Conservation (phyloP, 768 basidiomycete genomes). For the Piloderma croceum region DNA sequence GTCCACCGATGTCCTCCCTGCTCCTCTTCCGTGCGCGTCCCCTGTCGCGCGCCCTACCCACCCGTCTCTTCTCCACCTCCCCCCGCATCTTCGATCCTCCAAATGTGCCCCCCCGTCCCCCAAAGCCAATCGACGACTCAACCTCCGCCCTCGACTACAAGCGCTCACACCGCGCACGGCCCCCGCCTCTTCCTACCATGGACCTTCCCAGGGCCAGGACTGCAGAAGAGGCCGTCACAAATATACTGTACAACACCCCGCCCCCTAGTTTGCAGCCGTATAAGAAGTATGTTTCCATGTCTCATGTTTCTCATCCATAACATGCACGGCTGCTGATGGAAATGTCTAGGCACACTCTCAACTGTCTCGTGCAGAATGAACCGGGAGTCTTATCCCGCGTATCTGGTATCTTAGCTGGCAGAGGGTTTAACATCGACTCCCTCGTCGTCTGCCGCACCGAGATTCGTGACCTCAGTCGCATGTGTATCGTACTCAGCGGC, state of each 20-base stretch:
- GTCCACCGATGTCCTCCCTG: not conserved
- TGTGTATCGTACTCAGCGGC: conserved; percentile 95
- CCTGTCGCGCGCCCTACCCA: conserved; percentile 9
- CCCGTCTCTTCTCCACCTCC: conserved; percentile 20
- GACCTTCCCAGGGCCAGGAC: conserved; percentile 78
- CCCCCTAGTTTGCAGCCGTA: conserved; percentile 87
- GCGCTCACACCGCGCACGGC: conserved; percentile 57
- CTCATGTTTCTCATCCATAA: not conserved
- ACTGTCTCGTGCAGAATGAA: conserved; percentile 98
- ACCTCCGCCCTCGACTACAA: conserved; percentile 96
- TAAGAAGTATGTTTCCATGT: conserved; percentile 79
- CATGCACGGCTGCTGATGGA: conserved; percentile 9
- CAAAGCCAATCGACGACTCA: conserved; percentile 81
- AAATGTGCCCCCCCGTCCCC: conserved; percentile 62
- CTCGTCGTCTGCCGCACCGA: conserved; percentile 97
- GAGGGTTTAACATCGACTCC: conserved; percentile 98
- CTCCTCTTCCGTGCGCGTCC: conserved; percentile 11
- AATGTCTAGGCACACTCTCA: conserved; percentile 76
- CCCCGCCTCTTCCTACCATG: conserved; percentile 81
- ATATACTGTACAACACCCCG: conserved; percentile 95
- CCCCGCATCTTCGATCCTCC: conserved; percentile 12
- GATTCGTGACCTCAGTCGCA: conserved; percentile 91
- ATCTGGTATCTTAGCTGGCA: conserved; percentile 92
- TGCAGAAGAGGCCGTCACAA: conserved; percentile 95
- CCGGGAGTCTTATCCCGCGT: conserved; percentile 98